phyloP scores from a whole-genome alignment of 2,329 filamentous ascomycete species.

The Metarhizium robertsii region DNA sequence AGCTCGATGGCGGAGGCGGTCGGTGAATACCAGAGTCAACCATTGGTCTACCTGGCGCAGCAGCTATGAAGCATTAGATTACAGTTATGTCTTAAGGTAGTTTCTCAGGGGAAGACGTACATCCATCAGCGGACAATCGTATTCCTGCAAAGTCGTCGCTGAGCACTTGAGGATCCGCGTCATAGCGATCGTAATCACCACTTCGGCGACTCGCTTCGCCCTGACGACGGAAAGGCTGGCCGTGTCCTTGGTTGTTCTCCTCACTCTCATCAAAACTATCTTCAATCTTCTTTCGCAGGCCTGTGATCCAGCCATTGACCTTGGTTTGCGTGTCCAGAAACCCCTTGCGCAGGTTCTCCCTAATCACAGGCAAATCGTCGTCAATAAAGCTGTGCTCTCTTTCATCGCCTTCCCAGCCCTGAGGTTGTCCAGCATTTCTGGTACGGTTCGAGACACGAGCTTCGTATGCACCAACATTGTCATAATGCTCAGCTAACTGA shows the following conservation, averaged over 20 bases:
- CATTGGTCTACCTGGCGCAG: constrained; percentile 22
- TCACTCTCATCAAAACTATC: constrained; percentile 72
- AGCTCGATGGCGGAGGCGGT: constrained; percentile 44
- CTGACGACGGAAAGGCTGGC: constrained; percentile 35
- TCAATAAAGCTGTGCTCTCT: constrained; percentile 88
- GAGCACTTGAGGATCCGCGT: constrained; percentile 85
- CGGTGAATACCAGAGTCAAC: constrained; percentile 76
- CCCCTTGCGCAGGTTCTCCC: constrained; percentile 86
- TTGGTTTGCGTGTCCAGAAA: constrained; percentile 90
- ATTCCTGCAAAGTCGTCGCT: constrained; percentile 79
- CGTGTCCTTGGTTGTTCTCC: constrained; percentile 23
- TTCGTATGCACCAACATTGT: constrained; percentile 51
- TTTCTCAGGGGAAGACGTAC: constrained; percentile 32
- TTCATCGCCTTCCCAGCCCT: constrained; percentile 39
- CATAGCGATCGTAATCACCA: constrained; percentile 84
- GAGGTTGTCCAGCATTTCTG: constrained; percentile 30
- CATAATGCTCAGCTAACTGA: constrained; percentile 86
- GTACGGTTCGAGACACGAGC: constrained; percentile 41
- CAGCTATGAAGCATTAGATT: constrained; percentile 11
- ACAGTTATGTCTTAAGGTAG: background rate
- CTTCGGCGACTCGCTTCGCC: constrained; percentile 61
- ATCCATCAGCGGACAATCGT: constrained; percentile 52
- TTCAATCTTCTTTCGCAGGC: constrained; percentile 86
- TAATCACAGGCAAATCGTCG: constrained; percentile 88
- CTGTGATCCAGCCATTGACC: constrained; percentile 87